phyloP scores from a whole-genome alignment of 179 eudicot species.

The Actinidia arguta region DNA sequence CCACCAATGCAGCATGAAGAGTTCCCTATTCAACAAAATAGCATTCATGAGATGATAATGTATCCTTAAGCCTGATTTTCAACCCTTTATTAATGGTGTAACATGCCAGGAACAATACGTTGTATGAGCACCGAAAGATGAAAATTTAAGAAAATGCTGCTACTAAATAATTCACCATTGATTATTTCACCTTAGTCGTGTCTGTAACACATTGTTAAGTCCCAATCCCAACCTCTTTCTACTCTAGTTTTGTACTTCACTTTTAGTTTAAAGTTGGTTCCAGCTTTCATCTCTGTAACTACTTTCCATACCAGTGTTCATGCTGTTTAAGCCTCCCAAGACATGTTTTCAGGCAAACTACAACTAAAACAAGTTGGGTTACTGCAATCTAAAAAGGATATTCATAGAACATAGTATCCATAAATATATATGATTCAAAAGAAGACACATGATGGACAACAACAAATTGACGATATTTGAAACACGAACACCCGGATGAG shows the following conservation, averaged over 20 bases:
- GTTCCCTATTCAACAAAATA: conserved; percentile 28
- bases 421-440: neutral
- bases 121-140: neutral
- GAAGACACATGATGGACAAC: neutral
- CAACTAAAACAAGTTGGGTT: no score
- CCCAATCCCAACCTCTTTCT: neutral
- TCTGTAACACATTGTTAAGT: neutral
- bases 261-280: neutral
- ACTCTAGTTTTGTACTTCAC: neutral
- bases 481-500: neutral
- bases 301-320: neutral
- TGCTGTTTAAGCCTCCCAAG: neutral
- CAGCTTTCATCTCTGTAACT: conserved; percentile 1
- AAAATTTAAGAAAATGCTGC: conserved; percentile 8
- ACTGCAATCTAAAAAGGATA: no score
- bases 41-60: conserved; percentile 10
- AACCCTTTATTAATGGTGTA: neutral
- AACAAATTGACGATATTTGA: neutral
- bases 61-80: neutral
- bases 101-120: neutral
- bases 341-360: no score
- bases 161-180: neutral
- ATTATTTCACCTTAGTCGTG: neutral
- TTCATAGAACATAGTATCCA: no score
- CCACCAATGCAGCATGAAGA: conserved; percentile 44